phyloP scores from a whole-genome alignment of 2,329 filamentous ascomycete genomes.

The Fusarium odoratissimum region DNA sequence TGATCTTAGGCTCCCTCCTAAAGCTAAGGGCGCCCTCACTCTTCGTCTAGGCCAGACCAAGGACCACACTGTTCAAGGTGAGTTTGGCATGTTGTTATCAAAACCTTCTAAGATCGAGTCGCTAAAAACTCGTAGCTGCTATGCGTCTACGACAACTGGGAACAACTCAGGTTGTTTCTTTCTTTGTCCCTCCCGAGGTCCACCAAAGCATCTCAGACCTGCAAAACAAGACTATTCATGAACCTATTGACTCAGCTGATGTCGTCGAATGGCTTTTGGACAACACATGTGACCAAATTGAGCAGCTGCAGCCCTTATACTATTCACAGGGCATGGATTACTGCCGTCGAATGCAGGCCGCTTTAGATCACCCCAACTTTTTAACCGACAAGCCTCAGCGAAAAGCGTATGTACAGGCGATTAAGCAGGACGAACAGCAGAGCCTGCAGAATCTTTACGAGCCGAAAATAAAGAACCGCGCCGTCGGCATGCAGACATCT shows the following conservation, averaged over 20 bases:
- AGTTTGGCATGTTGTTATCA: conserved; percentile 37
- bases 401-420: conserved; percentile 46
- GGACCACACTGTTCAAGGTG: conserved; percentile 63
- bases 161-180: conserved; percentile 64
- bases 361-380: conserved; percentile 56
- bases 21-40: conserved; percentile 64
- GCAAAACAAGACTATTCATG: conserved; percentile 30
- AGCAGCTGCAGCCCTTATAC: conserved; percentile 69
- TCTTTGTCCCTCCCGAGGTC: conserved; percentile 69
- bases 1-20: conserved; percentile 65
- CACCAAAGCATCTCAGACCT: conserved; percentile 70
- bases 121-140: conserved; percentile 57
- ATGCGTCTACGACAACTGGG: conserved; percentile 71
- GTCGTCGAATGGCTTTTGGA: conserved; percentile 67
- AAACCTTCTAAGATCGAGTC: background rate
- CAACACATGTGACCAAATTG: conserved; percentile 69
- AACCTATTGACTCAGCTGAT: conserved; percentile 39
- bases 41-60: conserved; percentile 68
- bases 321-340: conserved; percentile 70
- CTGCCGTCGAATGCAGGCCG: conserved; percentile 65
- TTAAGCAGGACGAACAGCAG: conserved; percentile 64
- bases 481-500: conserved; percentile 12
- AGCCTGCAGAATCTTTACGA: conserved; percentile 70
- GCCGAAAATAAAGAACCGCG: conserved; percentile 39
- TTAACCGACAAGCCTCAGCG: conserved; percentile 54